phyloP scores from a whole-genome alignment of 2,329 filamentous ascomycete genomes.

The Sporothrix mexicana region DNA sequence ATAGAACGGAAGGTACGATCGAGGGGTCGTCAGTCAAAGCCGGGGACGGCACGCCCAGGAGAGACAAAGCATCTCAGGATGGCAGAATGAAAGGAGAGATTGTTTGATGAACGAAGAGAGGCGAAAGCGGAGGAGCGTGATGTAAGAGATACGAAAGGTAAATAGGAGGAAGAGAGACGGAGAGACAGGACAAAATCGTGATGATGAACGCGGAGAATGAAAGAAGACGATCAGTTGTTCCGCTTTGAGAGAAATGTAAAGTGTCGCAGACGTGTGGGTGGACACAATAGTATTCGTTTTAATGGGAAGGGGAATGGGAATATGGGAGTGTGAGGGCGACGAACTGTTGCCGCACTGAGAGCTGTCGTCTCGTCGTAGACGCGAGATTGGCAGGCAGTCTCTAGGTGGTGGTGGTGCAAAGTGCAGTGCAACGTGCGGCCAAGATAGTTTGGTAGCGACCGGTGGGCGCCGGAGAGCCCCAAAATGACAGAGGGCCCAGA shows the following conservation, averaged over 20 bases:
- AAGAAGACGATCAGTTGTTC: conserved; percentile 15
- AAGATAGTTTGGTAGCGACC: conserved; percentile 7
- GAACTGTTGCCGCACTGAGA: background rate
- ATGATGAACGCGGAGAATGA: conserved; percentile 13
- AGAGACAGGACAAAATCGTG: conserved; percentile 16
- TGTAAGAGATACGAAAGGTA: background rate
- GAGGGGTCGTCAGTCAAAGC: conserved; percentile 31
- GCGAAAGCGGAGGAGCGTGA: background rate
- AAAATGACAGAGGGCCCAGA: background rate
- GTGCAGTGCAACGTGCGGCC: conserved; percentile 14
- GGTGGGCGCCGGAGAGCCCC: conserved; percentile 4
- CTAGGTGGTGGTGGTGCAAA: background rate
- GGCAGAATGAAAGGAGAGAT: background rate
- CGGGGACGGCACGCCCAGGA: conserved; percentile 33
- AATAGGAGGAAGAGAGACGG: background rate
- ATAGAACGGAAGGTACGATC: conserved; percentile 10
- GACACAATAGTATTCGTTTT: conserved; percentile 30
- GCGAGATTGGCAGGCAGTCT: conserved; percentile 19
- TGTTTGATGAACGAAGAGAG: background rate
- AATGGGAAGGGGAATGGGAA: conserved; percentile 10
- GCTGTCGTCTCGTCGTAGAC: background rate
- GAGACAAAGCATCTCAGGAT: conserved; percentile 37
- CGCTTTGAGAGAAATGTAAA: conserved; percentile 27
- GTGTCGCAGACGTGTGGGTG: conserved; percentile 29
- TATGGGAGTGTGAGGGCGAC: background rate